Evolutionary conservation across 2,329 filamentous ascomycete species (phyloP), one percentile per base, ranked within the genome.

Genomic region (Neonectria sp.): DNA sequence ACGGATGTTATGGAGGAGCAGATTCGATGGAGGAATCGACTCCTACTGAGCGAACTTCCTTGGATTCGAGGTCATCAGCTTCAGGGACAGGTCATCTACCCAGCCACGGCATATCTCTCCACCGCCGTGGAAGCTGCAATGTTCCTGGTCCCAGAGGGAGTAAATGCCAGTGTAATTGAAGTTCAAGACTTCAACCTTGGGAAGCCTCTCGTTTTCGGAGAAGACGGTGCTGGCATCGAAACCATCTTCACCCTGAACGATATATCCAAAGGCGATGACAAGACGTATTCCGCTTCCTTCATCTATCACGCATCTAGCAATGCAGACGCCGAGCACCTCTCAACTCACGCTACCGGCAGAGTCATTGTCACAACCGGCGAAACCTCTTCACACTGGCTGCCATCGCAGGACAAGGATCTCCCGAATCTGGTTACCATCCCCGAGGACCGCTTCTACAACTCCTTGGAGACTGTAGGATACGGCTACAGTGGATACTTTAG

Each of bases 401-500:
- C 27, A 29, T 29, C 27, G 27, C 27, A 29, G 27, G 27, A 29
- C 27, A 29, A 29, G 27, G 27, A 29, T 29, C 27, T 29, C 7
- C 27, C 35, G 45, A 60, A 68, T 52, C 53, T 65, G 55, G 51
- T 60, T 24, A 58, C 63, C 25, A 61, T 71, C 21, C 55, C 68
- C 25, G 58, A 37, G 13, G 68, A 76, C 24, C 61, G 56, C 7
- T 74, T 76, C 51, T 76, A 76, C 60, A 24, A 61, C 4, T 52
- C 67, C 17, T 62, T 76, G 25, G 57, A 52, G 35, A 60, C 70
- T 27, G 17, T 76, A 15, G 75, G 74, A 12, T 74, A 72, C 60
- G 62, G 66, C 45, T 77, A 77, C 51, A 55, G 52, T 13, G 68
- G 55, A 12, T 49, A 62, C 9, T 77, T 77, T 60, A 33, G 24